Evolutionary conservation across 164 flowering plant species (phyloP).

Genomic region (Litsea cubeba): DNA sequence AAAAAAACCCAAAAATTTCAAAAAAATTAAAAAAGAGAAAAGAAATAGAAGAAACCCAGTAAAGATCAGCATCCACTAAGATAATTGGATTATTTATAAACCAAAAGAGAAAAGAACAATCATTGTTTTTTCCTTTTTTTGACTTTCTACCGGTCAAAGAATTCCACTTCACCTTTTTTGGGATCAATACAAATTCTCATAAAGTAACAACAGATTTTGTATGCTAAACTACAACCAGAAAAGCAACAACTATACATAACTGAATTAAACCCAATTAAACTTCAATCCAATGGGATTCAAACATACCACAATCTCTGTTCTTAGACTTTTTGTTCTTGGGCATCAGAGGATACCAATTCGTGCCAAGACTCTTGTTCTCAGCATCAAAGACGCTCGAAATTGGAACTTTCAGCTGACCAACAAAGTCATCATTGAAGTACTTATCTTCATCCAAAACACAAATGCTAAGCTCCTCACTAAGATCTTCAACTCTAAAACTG

Average conservation of each 20-base stretch:
- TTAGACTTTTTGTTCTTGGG: constrained; percentile 74
- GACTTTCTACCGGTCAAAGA: not conserved
- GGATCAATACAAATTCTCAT: not conserved
- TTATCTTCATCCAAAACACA: constrained; percentile 83
- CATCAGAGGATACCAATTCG: constrained; percentile 67
- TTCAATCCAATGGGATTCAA: not conserved
- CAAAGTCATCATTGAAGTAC: constrained; percentile 81
- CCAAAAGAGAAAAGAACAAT: no score
- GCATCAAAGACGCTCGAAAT: constrained; percentile 65
- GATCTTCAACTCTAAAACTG: constrained; percentile 72
- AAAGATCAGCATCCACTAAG: no score
- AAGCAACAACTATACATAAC: no score
- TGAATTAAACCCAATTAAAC: not conserved
- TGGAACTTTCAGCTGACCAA: constrained; percentile 64
- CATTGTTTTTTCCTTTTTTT: no score
- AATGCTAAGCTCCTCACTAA: constrained; percentile 60
- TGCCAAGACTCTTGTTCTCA: constrained; percentile 53
- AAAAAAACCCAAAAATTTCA: no score
- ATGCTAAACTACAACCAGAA: not conserved
- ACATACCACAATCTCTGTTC: constrained; percentile 69
- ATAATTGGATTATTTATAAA: no score
- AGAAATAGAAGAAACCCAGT: no score
- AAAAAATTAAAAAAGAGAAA: no score
- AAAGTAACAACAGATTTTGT: not conserved
- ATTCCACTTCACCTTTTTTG: not conserved